Conservation (phyloP, 2,329 filamentous ascomycete species). For the Beauveria varroae region DNA sequence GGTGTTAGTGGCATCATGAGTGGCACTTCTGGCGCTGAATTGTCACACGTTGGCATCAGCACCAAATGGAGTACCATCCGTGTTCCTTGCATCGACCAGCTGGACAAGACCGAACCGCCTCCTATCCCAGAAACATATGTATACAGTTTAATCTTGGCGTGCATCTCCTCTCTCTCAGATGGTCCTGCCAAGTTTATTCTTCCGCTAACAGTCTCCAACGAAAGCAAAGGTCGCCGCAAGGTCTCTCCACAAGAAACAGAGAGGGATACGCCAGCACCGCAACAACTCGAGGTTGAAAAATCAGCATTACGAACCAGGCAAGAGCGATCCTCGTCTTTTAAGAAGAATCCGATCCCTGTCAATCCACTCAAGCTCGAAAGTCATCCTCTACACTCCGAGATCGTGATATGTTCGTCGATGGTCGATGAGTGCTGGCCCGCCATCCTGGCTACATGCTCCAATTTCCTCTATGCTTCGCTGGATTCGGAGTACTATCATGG, state of each 20-base stretch:
- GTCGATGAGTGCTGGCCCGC: slow-evolving; percentile 95
- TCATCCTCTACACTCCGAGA: slow-evolving; percentile 62
- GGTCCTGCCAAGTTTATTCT: slow-evolving; percentile 89
- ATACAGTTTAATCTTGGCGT: slow-evolving; percentile 81
- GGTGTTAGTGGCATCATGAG: slow-evolving; percentile 84
- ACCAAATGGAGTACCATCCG: slow-evolving; percentile 84
- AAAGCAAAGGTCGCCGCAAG: slow-evolving; percentile 48
- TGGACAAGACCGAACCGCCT: slow-evolving; percentile 86
- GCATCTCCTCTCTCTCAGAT: slow-evolving; percentile 84
- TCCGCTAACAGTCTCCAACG: slow-evolving; percentile 77
- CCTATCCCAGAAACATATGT: slow-evolving; percentile 84
- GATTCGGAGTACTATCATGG: slow-evolving; percentile 93
- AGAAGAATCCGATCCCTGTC: slow-evolving; percentile 68
- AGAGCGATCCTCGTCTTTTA: slow-evolving; percentile 60
- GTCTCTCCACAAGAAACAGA: slow-evolving; percentile 35
- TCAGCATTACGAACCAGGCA: slow-evolving; percentile 28
- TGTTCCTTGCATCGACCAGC: slow-evolving; percentile 83
- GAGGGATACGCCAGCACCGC: slow-evolving; percentile 34
- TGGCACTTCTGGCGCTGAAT: slow-evolving; percentile 58
- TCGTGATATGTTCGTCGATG: slow-evolving; percentile 71
- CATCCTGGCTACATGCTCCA: slow-evolving; percentile 88
- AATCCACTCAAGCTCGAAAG: slow-evolving; percentile 75
- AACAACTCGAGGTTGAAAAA: slow-evolving; percentile 28
- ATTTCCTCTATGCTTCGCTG: slow-evolving; percentile 84
- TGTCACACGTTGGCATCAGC: slow-evolving; percentile 71